Base-by-base conservation (phyloP, 345 rosid genomes). In the Camelina hispida region DNA sequence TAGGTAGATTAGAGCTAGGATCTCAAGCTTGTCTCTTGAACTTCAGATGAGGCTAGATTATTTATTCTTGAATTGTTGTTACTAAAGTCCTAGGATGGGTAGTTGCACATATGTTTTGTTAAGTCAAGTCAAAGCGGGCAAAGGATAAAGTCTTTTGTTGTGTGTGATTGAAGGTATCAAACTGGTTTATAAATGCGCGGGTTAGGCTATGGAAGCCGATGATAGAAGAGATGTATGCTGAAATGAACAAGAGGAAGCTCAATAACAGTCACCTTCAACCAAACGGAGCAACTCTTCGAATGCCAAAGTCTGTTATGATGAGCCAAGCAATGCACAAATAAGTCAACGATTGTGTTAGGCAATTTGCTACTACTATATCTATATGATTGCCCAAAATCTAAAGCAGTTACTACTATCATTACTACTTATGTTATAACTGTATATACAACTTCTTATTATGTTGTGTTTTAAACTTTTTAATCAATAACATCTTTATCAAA, bases 131-230 rank as follows among this genome's bases (percentile, higher is more conserved):
- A 17, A 69, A 74, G 32, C 15, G 16, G 30, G 8, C 6, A 51
- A 48, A 44, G 40, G 62, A 12, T 32, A 34, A 42, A 20, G 51
- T 0, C 37, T 22, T 11, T 61, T 54, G 10, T 47, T 73, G 32
- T 60, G 43, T 50, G 62, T 71, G 67, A 10, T 59, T n/a, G 34
- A 71, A 79, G 98, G 98, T 94, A 66, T 91, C 98, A 7, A 94
- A 91, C 74, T 94, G 98, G 98, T 94, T 94, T 74, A 94, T 94
- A 74, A 94, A 94, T 58, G 98, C 98, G 3, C 87, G 98, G 0
- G 98, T 94, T 63, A 93, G 98, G 2, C 86, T 94, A 37, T 94
- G 98, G 98, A 94, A 94, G 76, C 98, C 98, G 10, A 85, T 91
- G 98, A 94, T 94, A 10, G 98, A 91, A 83, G 98, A 94, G 46